These are phyloP conservation scores for Wickerhamomyces chambardii DNA, from an alignment of 805 yeast species.

Conservation along the genomic window DNA sequence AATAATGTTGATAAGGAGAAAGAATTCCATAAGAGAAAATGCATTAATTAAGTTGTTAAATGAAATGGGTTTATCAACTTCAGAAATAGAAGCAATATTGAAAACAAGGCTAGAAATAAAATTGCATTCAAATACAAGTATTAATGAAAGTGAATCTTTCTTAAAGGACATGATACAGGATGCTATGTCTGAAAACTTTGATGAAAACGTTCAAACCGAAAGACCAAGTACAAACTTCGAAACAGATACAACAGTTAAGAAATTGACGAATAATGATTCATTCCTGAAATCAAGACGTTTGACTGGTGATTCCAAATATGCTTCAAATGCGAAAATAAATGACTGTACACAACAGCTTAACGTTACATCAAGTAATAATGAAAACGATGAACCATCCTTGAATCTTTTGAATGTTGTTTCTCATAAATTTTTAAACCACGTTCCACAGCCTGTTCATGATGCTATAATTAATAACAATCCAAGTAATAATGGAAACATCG, in stretches of 20 bases:
- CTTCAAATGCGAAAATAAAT: neutral
- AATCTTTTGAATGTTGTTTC: constrained; percentile 9
- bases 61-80: constrained; percentile 26
- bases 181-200: constrained; percentile 20
- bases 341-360: neutral
- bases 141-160: constrained; percentile 12
- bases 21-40: constrained; percentile 25
- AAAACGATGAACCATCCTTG: neutral
- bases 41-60: constrained; percentile 22
- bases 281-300: neutral
- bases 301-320: neutral
- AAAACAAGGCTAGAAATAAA: constrained; percentile 9
- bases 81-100: constrained; percentile 25
- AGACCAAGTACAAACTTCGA: neutral
- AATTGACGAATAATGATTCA: too few species aligned
- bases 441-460: constrained; percentile 15
- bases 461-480: constrained; percentile 5
- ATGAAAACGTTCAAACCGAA: neutral
- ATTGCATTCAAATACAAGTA: neutral
- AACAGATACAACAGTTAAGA: too few species aligned
- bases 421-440: constrained; percentile 9
- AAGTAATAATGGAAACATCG: constrained; percentile 1
- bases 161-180: constrained; percentile 20
- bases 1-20: constrained; percentile 25
- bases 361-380: neutral